Evolutionary conservation across 805 yeast species (phyloP), one percentile per base, ranked within the genome.

Genomic region (Brettanomyces bruxellensis): DNA sequence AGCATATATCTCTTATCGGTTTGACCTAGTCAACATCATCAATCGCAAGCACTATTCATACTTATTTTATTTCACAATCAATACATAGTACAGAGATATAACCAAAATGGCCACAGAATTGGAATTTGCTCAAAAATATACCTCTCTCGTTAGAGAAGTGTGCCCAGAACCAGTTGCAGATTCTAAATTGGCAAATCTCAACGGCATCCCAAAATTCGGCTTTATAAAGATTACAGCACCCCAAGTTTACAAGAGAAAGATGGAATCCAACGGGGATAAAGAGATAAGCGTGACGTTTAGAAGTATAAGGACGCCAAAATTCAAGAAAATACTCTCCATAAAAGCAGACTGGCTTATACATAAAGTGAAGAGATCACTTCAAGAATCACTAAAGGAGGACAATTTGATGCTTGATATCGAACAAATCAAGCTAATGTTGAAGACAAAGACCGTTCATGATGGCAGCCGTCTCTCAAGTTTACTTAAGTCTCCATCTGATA

Each of bases 251-350:
- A 50, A 41, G 57, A 70, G 4, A 53, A 14, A 37, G 25, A 24
- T 59, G 4, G 64, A 67, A 22, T 62, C 65, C 45, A 44, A 47
- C 44, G 55, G 53, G 32, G 28, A 41, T 2, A 50, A 36, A 11
- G 25, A 44, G 3, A 40, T 59, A n/a, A 41, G 30, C 12, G 64
- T 74, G 13, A 55, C 61, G 4, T 70, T 86, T 58, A 83, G 82
- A 61, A 83, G 90, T 30, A 74, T 87, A 46, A 79, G 81, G 55
- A 76, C 83, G 4, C 95, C 95, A 5, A 85, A 81, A 57, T 83
- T 86, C 61, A 60, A 66, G 36, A 51, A 49, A 3, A 34, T 48
- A 13, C 25, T 59, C 8, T 47, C 46, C 18, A 43, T 54, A 4
- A 42, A 55, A 43, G 46, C 66, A 57, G 34, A 50, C 57, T 4